phyloP scores from a whole-genome alignment of 306 rosid genomes.

The Castanea mollissima region DNA sequence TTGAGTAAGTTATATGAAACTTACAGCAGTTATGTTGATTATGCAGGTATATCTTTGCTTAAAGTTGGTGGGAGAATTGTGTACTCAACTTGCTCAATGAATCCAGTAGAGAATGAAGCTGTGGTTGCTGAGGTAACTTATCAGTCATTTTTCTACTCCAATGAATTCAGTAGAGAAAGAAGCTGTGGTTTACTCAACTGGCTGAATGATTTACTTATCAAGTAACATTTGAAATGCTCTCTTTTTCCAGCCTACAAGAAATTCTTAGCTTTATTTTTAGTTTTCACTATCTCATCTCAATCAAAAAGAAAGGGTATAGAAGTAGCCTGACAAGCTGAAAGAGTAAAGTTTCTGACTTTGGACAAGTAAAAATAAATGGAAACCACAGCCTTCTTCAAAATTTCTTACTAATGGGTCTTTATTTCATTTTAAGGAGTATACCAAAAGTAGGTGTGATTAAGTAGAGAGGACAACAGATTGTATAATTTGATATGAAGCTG shows the following conservation, averaged over 20 bases:
- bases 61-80: slow-evolving; percentile 97
- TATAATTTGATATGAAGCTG: background rate
- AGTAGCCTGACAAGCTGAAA: background rate
- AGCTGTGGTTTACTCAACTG: background rate
- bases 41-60: slow-evolving; percentile 76
- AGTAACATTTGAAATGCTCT: background rate
- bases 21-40: slow-evolving; percentile 23
- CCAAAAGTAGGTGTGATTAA: background rate
- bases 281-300: background rate
- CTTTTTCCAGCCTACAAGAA: background rate
- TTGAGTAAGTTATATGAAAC: background rate
- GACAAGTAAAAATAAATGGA: background rate
- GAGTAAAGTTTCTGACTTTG: background rate
- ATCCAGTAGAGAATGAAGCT: slow-evolving; percentile 97
- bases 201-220: slow-evolving; percentile 1
- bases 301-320: background rate
- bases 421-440: background rate
- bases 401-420: background rate
- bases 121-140: slow-evolving; percentile 86
- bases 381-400: background rate
- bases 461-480: background rate
- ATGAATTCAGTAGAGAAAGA: background rate
- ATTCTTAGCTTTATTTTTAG: background rate
- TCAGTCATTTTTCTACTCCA: background rate
- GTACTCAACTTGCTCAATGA: slow-evolving; percentile 97